These are phyloP conservation scores for Phylloporus sp. DNA, from an alignment of 768 basidiomycete genomes.

Conservation along the genomic window DNA sequence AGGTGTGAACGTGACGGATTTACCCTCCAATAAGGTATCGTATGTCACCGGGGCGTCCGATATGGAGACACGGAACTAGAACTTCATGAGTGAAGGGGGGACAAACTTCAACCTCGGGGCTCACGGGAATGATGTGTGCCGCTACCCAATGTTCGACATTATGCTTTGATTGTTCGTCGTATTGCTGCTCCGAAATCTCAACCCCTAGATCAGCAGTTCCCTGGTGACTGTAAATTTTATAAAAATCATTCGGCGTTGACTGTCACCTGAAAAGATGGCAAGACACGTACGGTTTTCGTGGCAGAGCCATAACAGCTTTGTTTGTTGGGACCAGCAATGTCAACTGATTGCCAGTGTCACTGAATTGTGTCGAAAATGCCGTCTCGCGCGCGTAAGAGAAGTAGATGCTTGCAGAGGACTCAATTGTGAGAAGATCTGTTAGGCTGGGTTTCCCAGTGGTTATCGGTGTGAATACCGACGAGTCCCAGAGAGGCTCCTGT, in stretches of 20 bases:
- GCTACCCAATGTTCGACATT: constrained; percentile 81
- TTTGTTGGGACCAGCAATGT: constrained; percentile 84
- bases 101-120: constrained; percentile 8
- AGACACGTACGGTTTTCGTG: constrained; percentile 72
- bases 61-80: constrained; percentile 45
- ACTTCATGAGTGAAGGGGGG: neutral
- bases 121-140: constrained; percentile 80
- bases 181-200: constrained; percentile 63
- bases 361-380: constrained; percentile 52
- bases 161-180: constrained; percentile 51
- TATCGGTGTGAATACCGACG: constrained; percentile 31
- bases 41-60: constrained; percentile 39
- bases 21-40: constrained; percentile 56
- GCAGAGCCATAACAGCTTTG: constrained; percentile 78
- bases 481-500: constrained; percentile 2
- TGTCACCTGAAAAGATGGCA: neutral
- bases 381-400: constrained; percentile 78
- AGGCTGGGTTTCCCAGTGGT: constrained; percentile 52
- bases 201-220: constrained; percentile 46
- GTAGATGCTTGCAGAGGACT: constrained; percentile 73
- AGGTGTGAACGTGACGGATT: constrained; percentile 52
- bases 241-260: neutral
- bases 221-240: constrained; percentile 49
- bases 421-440: constrained; percentile 75
- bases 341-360: constrained; percentile 23